Percentiles rank a stretch among this genome's conserved stretches.
phyloP scores from a whole-genome alignment of 108 stramenopile species.

The Nitzschia sp. region DNA sequence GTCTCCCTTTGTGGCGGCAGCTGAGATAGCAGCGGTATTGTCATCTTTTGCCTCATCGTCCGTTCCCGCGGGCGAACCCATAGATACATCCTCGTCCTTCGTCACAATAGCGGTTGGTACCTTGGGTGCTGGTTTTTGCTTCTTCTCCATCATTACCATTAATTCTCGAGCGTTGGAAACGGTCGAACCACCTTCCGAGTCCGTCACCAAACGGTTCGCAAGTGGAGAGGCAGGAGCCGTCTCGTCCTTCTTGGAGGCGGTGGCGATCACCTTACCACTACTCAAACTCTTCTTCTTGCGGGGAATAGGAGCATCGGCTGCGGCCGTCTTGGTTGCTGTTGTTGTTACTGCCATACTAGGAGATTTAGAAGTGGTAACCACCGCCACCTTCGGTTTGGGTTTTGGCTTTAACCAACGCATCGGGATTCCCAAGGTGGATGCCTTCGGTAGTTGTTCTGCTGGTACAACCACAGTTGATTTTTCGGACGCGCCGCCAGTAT shows the following conservation, averaged over 20 bases:
- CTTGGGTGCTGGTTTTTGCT: background rate
- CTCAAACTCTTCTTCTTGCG: background rate
- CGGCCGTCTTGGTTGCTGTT: background rate
- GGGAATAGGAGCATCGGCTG: background rate
- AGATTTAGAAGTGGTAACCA: background rate
- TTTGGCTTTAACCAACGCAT: conserved; percentile 31
- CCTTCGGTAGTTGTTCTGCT: background rate
- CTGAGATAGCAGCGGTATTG: background rate
- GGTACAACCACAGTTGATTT: background rate
- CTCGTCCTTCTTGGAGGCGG: background rate
- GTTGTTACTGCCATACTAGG: background rate
- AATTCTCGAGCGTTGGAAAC: conserved; percentile 14
- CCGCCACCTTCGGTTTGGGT: conserved; percentile 15
- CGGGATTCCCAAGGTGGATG: conserved; percentile 19
- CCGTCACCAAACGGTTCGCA: conserved; percentile 27
- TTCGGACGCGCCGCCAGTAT: no score
- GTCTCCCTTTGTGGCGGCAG: background rate
- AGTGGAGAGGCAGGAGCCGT: conserved; percentile 9
- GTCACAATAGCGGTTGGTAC: conserved; percentile 34
- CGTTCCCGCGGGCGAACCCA: background rate
- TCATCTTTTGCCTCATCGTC: background rate
- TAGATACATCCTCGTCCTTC: background rate
- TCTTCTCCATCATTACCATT: background rate
- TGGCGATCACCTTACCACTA: background rate
- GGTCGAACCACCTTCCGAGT: conserved; percentile 35